These are phyloP conservation scores for Candolleomyces eurysporus DNA, from an alignment of 768 basidiomycete genomes.

Conservation along the genomic window DNA sequence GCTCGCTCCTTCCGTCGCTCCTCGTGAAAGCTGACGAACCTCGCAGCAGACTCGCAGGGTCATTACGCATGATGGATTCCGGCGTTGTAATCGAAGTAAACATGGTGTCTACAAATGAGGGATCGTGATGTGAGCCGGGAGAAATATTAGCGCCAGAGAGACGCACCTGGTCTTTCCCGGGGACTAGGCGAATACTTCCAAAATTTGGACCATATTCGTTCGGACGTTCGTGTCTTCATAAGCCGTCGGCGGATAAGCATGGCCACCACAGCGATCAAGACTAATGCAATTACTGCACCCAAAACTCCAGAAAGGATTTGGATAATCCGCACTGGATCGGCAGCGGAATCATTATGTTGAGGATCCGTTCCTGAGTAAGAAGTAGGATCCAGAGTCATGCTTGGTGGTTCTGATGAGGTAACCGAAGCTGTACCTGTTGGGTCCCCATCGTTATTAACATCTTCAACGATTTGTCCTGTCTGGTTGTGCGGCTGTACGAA, in stretches of 20 bases:
- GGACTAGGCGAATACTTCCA: slow-evolving; percentile 2
- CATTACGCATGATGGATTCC: slow-evolving; percentile 32
- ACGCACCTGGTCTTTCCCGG: slow-evolving; percentile 16
- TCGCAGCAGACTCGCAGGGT: slow-evolving; percentile 24
- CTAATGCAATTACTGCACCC: slow-evolving; percentile 9
- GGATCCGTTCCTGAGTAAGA: neutral
- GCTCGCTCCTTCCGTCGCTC: slow-evolving; percentile 22
- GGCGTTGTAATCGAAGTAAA: slow-evolving; percentile 35
- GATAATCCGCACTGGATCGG: slow-evolving; percentile 1
- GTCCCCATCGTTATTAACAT: neutral
- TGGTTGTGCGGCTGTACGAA: slow-evolving; percentile 30
- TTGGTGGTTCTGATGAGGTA: slow-evolving; percentile 7
- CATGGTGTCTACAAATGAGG: slow-evolving; percentile 22
- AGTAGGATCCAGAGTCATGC: slow-evolving; percentile 10
- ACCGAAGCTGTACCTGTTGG: neutral
- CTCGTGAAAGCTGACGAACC: slow-evolving; percentile 16
- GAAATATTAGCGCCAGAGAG: neutral
- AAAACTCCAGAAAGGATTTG: slow-evolving; percentile 9
- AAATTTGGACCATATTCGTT: slow-evolving; percentile 8
- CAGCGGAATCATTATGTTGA: neutral
- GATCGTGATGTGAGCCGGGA: neutral
- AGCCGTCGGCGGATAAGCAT: slow-evolving; percentile 6
- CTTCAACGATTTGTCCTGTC: slow-evolving; percentile 4
- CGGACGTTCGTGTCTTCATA: slow-evolving; percentile 1
- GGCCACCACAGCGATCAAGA: slow-evolving; percentile 6